Evolutionary conservation across 1,284 basidiomycete species (phyloP).

Genomic region (Stygiomarasmius scandens): DNA sequence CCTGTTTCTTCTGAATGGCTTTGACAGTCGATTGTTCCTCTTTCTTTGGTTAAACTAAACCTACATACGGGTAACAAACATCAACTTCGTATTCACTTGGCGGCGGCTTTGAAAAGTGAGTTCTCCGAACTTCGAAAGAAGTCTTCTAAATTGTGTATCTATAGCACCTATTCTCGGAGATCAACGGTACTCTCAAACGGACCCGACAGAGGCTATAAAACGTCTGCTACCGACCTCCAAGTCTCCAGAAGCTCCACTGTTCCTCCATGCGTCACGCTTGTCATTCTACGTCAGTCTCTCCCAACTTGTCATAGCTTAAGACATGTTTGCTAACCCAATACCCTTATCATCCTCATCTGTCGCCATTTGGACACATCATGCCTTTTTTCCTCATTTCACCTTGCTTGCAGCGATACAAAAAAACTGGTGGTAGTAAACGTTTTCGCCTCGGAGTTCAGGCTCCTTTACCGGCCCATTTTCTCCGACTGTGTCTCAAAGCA

Average conservation of each 20-base stretch:
- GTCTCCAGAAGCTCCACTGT: conserved; percentile 51
- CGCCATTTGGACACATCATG: neutral
- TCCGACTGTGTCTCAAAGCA: conserved; percentile 45
- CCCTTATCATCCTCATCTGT: neutral
- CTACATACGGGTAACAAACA: conserved; percentile 70
- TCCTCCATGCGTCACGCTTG: conserved; percentile 61
- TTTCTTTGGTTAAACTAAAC: conserved; percentile 59
- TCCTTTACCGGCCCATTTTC: conserved; percentile 56
- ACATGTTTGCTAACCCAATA: too few species aligned
- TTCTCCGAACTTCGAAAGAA: neutral
- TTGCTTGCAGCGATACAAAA: conserved; percentile 46
- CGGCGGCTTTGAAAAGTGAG: conserved; percentile 51
- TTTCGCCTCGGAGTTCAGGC: conserved; percentile 53
- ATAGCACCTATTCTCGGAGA: conserved; percentile 71
- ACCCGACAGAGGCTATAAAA: conserved; percentile 32
- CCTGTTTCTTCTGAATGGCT: conserved; percentile 9
- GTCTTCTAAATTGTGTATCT: conserved; percentile 10
- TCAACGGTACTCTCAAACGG: conserved; percentile 41
- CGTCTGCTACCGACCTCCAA: conserved; percentile 23
- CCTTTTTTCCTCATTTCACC: conserved; percentile 1
- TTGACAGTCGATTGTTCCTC: conserved; percentile 45
- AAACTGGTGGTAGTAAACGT: conserved; percentile 44
- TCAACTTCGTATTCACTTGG: conserved; percentile 68
- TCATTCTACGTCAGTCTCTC: conserved; percentile 50
- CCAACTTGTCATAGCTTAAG: too few species aligned